A percentile compares a stretch with the other conserved stretches of the same genome.
phyloP scores from a whole-genome alignment of 768 basidiomycete species.

The Boletellus ananas region DNA sequence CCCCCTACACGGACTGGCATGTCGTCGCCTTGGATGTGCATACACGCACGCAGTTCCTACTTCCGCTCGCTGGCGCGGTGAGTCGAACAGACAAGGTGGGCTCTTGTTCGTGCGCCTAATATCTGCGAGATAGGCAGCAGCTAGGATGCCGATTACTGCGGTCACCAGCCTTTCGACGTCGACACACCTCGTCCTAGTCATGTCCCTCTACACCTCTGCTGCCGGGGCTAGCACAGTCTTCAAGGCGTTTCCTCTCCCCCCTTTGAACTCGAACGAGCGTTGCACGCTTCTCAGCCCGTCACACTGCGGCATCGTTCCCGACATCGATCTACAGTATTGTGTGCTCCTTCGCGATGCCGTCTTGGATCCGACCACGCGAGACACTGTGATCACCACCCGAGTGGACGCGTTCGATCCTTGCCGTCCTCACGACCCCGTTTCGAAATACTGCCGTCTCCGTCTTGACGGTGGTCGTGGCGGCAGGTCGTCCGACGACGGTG shows the following conservation, averaged over 20 bases:
- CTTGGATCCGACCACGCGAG: constrained; percentile 5
- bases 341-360: constrained; percentile 13
- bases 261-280: neutral
- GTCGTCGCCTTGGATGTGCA: constrained; percentile 15
- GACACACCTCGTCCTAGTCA: constrained; percentile 17
- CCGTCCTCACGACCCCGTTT: neutral
- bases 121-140: neutral
- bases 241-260: constrained; percentile 12
- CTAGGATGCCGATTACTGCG: neutral
- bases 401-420: neutral
- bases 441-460: constrained; percentile 7
- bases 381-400: constrained; percentile 9
- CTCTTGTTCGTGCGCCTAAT: neutral
- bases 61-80: neutral
- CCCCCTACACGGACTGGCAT: neutral
- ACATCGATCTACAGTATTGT: neutral
- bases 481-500: neutral
- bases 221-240: constrained; percentile 11
- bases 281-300: constrained; percentile 4
- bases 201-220: neutral
- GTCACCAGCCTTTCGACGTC: constrained; percentile 16
- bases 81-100: constrained; percentile 4
- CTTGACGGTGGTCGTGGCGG: neutral
- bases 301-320: constrained; percentile 9
- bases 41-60: constrained; percentile 4